These are phyloP conservation scores for Balamuthia mandrillaris DNA, from an alignment of 208 protist species.

Conservation along the genomic window DNA sequence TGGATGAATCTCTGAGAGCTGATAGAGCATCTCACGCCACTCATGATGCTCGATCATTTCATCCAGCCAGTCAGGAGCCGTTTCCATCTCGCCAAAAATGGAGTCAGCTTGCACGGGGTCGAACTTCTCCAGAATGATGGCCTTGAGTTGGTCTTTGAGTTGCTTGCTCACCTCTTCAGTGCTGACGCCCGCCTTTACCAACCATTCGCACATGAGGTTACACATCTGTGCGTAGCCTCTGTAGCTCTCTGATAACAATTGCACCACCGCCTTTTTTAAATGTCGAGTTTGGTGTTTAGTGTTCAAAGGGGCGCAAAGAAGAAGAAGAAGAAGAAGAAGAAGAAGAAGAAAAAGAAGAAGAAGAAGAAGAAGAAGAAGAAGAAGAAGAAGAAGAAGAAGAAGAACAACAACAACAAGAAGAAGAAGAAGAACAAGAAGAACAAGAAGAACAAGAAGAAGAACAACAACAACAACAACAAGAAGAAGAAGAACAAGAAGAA, in stretches of 20 bases:
- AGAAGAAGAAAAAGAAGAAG: neutral
- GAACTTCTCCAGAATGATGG: conserved; percentile 5
- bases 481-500: neutral
- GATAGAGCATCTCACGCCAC: conserved; percentile 31
- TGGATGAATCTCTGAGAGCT: conserved; percentile 30
- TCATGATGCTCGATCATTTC: conserved; percentile 31
- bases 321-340: neutral
- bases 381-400: neutral
- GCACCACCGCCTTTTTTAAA: conserved; percentile 1
- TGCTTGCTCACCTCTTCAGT: neutral
- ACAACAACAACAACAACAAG: neutral
- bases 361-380: neutral
- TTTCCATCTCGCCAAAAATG: conserved; percentile 33
- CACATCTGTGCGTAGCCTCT: conserved; percentile 5
- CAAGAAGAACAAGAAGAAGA: neutral
- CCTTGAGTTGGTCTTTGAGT: conserved; percentile 13
- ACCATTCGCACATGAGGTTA: neutral
- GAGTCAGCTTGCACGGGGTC: conserved; percentile 10
- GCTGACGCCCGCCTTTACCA: neutral
- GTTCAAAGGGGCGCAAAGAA: neutral
- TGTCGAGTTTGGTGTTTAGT: neutral
- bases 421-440: neutral
- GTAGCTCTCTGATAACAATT: conserved; percentile 2
- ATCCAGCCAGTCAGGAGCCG: conserved; percentile 36
- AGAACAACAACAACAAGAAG: neutral